Conservation (phyloP, 352 stramenopile genomes). For the Saprolegnia diclina region DNA sequence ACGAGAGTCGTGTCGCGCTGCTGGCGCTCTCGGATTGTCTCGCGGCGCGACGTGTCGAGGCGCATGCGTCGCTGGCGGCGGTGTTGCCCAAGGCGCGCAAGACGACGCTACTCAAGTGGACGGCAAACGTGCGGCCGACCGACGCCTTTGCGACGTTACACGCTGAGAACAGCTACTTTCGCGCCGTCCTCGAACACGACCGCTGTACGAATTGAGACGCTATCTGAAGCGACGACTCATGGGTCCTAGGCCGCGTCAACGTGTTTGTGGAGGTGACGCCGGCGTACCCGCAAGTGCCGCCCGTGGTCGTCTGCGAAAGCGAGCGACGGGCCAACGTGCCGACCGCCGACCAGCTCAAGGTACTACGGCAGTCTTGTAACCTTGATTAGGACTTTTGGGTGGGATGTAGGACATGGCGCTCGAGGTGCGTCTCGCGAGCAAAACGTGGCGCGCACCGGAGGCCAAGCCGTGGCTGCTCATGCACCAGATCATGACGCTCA, state of each 20-base stretch:
- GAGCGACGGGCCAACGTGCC: constrained; percentile 26
- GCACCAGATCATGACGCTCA: constrained; percentile 66
- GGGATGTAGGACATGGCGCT: constrained; percentile 54
- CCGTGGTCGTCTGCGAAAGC: constrained; percentile 50
- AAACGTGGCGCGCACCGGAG: constrained; percentile 34
- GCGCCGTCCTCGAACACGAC: constrained; percentile 43
- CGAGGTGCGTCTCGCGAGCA: constrained; percentile 45
- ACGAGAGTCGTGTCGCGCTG: constrained; percentile 39
- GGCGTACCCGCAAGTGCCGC: constrained; percentile 57
- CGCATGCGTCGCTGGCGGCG: constrained; percentile 37
- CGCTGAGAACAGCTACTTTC: constrained; percentile 47
- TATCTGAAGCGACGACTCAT: not conserved
- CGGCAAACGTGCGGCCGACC: constrained; percentile 28
- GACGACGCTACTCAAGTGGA: constrained; percentile 51
- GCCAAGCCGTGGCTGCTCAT: constrained; percentile 50
- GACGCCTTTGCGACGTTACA: constrained; percentile 37
- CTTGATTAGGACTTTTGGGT: not conserved
- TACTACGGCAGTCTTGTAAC: constrained; percentile 29
- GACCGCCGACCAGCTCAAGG: constrained; percentile 58
- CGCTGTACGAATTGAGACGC: constrained; percentile 25
- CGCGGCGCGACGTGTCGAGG: constrained; percentile 26
- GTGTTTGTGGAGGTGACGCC: constrained; percentile 54
- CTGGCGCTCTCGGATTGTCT: constrained; percentile 45
- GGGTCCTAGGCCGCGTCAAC: constrained; percentile 28
- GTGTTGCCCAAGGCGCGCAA: constrained; percentile 43